Conservation (phyloP, 768 basidiomycete species). For the Boletus pseudo-olivaceus region DNA sequence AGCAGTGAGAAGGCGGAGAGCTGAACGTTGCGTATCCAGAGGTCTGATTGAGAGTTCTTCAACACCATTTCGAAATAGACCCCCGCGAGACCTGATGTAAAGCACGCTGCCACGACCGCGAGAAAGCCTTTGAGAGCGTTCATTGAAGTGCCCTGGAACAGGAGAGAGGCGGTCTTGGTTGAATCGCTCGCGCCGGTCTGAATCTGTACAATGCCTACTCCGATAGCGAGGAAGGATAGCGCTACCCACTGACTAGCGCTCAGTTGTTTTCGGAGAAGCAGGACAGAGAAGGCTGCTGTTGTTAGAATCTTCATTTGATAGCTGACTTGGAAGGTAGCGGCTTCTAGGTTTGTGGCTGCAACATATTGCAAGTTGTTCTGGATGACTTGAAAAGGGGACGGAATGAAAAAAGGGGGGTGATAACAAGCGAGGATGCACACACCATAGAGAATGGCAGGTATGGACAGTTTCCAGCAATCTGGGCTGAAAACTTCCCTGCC, state of each 20-base stretch:
- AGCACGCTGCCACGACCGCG: conserved; percentile 87
- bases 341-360: conserved; percentile 89
- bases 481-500: conserved; percentile 72
- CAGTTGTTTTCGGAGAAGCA: conserved; percentile 75
- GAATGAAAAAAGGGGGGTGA: conserved; percentile 9
- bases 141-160: conserved; percentile 56
- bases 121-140: conserved; percentile 80
- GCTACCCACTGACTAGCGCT: conserved; percentile 78
- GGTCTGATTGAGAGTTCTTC: conserved; percentile 82
- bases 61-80: conserved; percentile 99
- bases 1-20: conserved; percentile 91
- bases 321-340: conserved; percentile 94
- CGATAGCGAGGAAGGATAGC: conserved; percentile 79
- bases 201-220: conserved; percentile 87
- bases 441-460: conserved; percentile 94
- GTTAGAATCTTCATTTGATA: conserved; percentile 98
- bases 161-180: conserved; percentile 26
- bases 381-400: conserved; percentile 48
- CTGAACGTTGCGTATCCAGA: conserved; percentile 97
- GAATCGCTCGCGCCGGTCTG: conserved; percentile 43
- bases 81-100: conserved; percentile 93
- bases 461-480: conserved; percentile 97
- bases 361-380: conserved; percentile 97
- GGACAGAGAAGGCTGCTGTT: conserved; percentile 84
- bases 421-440: conserved; percentile 12